These are phyloP conservation scores for Naganishia sp. DNA, from an alignment of 1,284 basidiomycete genomes.

Conservation along the genomic window DNA sequence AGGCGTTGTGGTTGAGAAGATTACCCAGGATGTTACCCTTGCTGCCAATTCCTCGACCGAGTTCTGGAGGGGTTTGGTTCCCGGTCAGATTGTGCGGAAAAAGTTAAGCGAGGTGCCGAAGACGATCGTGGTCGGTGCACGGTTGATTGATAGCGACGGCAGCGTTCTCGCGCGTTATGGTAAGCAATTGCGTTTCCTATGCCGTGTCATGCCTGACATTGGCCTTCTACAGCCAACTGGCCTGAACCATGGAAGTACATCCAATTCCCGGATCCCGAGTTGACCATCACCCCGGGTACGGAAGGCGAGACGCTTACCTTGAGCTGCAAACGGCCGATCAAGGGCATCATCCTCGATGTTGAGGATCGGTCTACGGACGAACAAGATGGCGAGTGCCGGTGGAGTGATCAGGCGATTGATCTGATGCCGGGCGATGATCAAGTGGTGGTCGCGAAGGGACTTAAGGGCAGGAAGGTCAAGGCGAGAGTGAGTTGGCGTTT, in stretches of 20 bases:
- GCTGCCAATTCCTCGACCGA: slow-evolving; percentile 78
- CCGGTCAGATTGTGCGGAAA: slow-evolving; percentile 68
- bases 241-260: slow-evolving; percentile 90
- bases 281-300: slow-evolving; percentile 59
- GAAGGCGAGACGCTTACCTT: slow-evolving; percentile 67
- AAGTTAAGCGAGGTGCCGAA: slow-evolving; percentile 66
- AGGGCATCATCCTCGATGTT: slow-evolving; percentile 77
- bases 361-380: slow-evolving; percentile 46
- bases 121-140: slow-evolving; percentile 72
- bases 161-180: slow-evolving; percentile 69
- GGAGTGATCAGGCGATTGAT: slow-evolving; percentile 85
- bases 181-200: slow-evolving; percentile 54
- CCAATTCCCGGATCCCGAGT: slow-evolving; percentile 67
- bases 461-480: slow-evolving; percentile 66
- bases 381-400: slow-evolving; percentile 62
- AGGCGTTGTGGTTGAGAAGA: slow-evolving; percentile 61
- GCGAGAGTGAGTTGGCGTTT: slow-evolving; percentile 52
- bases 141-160: slow-evolving; percentile 63
- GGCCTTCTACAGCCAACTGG: slow-evolving; percentile 56
- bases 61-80: slow-evolving; percentile 67
- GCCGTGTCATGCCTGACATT: background rate
- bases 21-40: slow-evolving; percentile 59
- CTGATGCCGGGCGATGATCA: slow-evolving; percentile 79
- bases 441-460: slow-evolving; percentile 62
- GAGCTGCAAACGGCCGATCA: slow-evolving; percentile 69